Percentiles rank a stretch among this genome's conserved stretches.
Evolutionary conservation across 768 basidiomycete species (phyloP).

Genomic region (Tricholoma matsutake): DNA sequence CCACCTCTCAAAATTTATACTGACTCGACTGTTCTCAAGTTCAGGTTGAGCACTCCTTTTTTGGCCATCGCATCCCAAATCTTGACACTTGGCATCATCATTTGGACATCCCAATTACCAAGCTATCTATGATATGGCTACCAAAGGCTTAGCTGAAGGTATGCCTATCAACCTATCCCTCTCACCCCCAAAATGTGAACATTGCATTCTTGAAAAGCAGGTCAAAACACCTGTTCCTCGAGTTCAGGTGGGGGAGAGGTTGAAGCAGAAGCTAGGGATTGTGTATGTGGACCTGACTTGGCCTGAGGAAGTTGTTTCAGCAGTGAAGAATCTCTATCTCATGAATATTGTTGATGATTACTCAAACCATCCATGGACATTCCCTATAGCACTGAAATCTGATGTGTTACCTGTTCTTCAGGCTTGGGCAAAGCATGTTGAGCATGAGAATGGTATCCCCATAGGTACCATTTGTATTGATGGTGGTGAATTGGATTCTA

Average conservation of each 20-base stretch:
- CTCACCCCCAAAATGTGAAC: no score
- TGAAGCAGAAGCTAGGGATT: slow-evolving; percentile 1
- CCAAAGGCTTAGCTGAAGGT: neutral
- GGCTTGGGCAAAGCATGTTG: neutral
- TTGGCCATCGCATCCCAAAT: no score
- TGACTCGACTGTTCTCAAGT: no score
- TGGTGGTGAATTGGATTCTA: neutral
- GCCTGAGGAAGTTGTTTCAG: slow-evolving; percentile 1
- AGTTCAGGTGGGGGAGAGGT: neutral
- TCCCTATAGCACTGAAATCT: neutral
- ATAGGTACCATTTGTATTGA: slow-evolving; percentile 6
- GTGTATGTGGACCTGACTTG: slow-evolving; percentile 7
- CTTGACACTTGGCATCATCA: neutral
- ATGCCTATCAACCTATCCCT: neutral
- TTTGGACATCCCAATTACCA: no score
- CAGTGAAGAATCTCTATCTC: neutral
- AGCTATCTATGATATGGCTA: neutral
- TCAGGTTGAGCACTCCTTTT: no score
- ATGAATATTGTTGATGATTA: slow-evolving; percentile 12
- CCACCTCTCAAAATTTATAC: no score
- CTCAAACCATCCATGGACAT: neutral
- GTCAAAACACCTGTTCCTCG: no score
- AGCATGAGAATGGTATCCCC: no score
- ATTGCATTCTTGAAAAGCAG: no score
- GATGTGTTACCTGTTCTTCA: neutral